A percentile compares a stretch with the other conserved stretches of the same genome.
phyloP scores from a whole-genome alignment of 2,329 filamentous ascomycete genomes.

The Sporothrix sp. region DNA sequence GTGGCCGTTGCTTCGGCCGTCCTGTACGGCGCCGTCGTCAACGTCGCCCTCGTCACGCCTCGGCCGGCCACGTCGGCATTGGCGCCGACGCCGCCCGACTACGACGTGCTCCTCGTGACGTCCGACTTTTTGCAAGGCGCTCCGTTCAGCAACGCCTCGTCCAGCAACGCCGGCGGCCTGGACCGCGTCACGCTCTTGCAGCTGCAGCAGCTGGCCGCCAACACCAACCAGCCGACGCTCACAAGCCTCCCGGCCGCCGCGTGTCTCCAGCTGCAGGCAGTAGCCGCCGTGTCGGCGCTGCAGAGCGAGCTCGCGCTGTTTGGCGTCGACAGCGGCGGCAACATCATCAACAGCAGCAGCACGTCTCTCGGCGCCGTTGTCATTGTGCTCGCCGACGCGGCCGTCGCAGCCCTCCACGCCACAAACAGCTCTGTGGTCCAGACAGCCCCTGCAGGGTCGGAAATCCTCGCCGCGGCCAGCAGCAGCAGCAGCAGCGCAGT shows the following conservation, averaged over 20 bases:
- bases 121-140: conserved; percentile 28
- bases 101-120: conserved; percentile 28
- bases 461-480: background rate
- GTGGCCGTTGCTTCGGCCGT: conserved; percentile 2
- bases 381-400: conserved; percentile 2
- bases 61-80: background rate
- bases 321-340: background rate
- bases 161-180: conserved; percentile 28
- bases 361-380: conserved; percentile 2
- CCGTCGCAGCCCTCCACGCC: background rate
- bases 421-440: conserved; percentile 4
- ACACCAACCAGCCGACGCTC: background rate
- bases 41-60: background rate
- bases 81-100: conserved; percentile 14
- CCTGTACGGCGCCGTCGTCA: conserved; percentile 20
- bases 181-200: conserved; percentile 26
- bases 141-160: conserved; percentile 28
- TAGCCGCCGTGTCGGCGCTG: background rate
- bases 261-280: background rate
- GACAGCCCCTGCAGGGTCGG: conserved; percentile 14
- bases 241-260: background rate
- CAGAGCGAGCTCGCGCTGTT: background rate
- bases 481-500: background rate
- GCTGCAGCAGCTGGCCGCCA: conserved; percentile 27
- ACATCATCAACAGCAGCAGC: background rate